These are phyloP conservation scores for Scopulariopsis brevicaulis DNA, from an alignment of 2,329 filamentous ascomycete species.

Conservation along the genomic window DNA sequence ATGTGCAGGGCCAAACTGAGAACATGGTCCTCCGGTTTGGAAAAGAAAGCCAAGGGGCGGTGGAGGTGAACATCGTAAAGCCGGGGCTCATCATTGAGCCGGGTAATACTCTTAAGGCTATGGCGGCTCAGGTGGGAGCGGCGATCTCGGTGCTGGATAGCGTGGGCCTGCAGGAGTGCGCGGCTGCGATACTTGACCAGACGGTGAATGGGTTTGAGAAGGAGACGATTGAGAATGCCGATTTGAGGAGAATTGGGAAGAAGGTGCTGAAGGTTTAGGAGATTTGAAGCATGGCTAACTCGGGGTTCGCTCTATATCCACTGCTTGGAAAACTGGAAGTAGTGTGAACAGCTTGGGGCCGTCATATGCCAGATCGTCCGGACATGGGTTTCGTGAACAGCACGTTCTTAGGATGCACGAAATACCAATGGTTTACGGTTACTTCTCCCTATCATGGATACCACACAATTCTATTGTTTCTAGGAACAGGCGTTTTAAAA, in stretches of 20 bases:
- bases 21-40: slow-evolving; percentile 27
- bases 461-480: too few species aligned
- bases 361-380: too few species aligned
- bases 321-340: too few species aligned
- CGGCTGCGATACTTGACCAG: slow-evolving; percentile 30
- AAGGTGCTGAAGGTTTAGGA: not conserved
- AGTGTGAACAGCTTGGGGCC: too few species aligned
- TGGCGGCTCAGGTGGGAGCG: slow-evolving; percentile 7
- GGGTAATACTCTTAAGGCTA: not conserved
- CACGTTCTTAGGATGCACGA: too few species aligned
- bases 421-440: too few species aligned
- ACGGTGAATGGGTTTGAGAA: slow-evolving; percentile 31
- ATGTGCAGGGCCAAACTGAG: slow-evolving; percentile 33
- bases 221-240: slow-evolving; percentile 28
- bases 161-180: slow-evolving; percentile 22
- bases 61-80: slow-evolving; percentile 27
- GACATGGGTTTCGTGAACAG: too few species aligned
- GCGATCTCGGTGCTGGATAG: slow-evolving; percentile 11
- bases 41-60: slow-evolving; percentile 19
- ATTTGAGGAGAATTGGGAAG: slow-evolving; percentile 25
- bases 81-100: slow-evolving; percentile 25
- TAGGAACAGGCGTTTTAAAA: too few species aligned
- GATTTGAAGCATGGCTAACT: not conserved
- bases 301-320: too few species aligned
- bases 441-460: too few species aligned